Conservation (phyloP, 345 rosid species). For the Camelina sativa region DNA sequence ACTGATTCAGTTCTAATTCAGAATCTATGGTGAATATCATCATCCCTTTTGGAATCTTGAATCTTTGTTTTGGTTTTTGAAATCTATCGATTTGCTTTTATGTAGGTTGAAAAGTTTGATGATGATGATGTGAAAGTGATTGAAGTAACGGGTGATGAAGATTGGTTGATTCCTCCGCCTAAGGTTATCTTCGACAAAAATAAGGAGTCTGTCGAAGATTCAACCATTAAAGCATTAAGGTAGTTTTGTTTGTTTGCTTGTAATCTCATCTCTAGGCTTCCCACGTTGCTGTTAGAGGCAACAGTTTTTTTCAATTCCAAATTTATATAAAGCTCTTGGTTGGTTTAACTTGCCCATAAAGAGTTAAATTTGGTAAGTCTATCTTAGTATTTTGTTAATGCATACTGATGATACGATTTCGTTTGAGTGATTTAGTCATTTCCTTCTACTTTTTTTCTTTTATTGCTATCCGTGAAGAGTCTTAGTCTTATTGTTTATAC, state of each 20-base stretch:
- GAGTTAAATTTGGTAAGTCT: neutral
- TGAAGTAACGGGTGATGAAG: constrained; percentile 57
- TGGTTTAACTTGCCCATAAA: neutral
- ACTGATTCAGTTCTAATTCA: too few species aligned
- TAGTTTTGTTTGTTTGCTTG: constrained; percentile 31
- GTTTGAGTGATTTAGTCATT: neutral
- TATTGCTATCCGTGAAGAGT: neutral
- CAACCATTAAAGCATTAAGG: constrained; percentile 73
- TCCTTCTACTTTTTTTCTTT: neutral
- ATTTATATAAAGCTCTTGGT: neutral
- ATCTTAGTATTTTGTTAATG: neutral
- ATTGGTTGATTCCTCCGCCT: constrained; percentile 80
- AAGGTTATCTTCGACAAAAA: constrained; percentile 40
- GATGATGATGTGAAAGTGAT: constrained; percentile 50
- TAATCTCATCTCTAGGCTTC: neutral
- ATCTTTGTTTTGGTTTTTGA: neutral
- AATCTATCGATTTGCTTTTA: neutral
- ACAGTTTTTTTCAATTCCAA: neutral
- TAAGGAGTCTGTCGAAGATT: constrained; percentile 53
- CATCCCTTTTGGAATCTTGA: too few species aligned
- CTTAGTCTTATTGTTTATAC: neutral
- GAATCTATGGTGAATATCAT: too few species aligned
- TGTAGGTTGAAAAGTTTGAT: constrained; percentile 40
- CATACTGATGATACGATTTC: neutral
- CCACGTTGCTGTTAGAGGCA: neutral